Conservation (phyloP, 1,284 basidiomycete genomes). For the Puccinia horiana region DNA sequence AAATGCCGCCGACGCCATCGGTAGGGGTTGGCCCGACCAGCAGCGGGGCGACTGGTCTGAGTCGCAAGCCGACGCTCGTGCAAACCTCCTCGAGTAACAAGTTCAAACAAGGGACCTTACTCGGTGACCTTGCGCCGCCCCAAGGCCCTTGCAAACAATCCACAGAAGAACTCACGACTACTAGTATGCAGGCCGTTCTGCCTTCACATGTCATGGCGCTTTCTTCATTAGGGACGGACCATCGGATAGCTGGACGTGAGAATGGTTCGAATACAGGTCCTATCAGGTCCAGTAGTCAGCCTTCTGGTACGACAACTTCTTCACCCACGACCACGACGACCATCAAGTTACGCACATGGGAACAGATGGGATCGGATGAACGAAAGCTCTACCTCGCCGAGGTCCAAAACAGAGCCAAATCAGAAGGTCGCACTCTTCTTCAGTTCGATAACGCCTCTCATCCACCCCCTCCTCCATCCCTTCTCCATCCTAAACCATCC, state of each 20-base stretch:
- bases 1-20: neutral
- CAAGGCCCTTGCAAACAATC: neutral
- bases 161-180: neutral
- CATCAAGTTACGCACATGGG: slow-evolving; percentile 31
- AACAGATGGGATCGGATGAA: slow-evolving; percentile 47
- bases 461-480: neutral
- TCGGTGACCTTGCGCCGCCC: slow-evolving; percentile 25
- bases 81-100: neutral
- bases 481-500: neutral
- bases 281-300: neutral
- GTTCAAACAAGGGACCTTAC: slow-evolving; percentile 38
- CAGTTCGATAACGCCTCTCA: slow-evolving; percentile 17
- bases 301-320: neutral
- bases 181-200: slow-evolving; percentile 26
- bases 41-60: neutral
- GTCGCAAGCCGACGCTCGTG: slow-evolving; percentile 38
- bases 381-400: slow-evolving; percentile 40
- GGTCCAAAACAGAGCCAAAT: slow-evolving; percentile 43
- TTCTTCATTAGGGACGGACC: neutral
- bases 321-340: neutral
- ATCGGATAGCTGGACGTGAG: neutral
- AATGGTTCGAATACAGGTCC: neutral
- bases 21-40: neutral
- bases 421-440: slow-evolving; percentile 38
- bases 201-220: slow-evolving; percentile 35